Evolutionary conservation across 2,329 filamentous ascomycete species (phyloP), one percentile per base, ranked within the genome.

Genomic region (Trichoderma koningii): DNA sequence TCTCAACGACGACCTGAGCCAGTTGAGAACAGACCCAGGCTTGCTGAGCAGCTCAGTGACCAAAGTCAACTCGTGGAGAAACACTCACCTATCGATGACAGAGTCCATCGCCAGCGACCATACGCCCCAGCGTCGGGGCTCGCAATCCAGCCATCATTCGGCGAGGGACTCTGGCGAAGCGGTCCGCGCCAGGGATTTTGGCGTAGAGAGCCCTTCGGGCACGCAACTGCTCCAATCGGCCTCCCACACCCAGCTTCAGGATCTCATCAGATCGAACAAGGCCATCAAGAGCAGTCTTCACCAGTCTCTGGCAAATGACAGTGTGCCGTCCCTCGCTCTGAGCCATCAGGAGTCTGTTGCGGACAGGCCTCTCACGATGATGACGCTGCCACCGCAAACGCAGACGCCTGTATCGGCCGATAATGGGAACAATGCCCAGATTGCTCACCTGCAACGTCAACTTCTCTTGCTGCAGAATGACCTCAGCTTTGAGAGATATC

Each of bases 381-480:
- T 74, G 23, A 70, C 75, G 9, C 71, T 75, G 28, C 72, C 71
- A 23, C 73, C 60, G 38, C 70, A 57, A 65, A 68, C 70, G 30
- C 74, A 68, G 60, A 70, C 73, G 2, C 73, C 73, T 2, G 68
- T 71, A 3, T 72, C 76, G 3, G 70, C 73, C 10, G 72, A 73
- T 55, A 75, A 80, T 60, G 61, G 71, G 55, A 71, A 76, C 66
- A 73, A 41, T 17, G 51, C 77, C 17, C 78, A 82, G 65, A 71
- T 83, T 30, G 78, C 83, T 1, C 85, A 87, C 68, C 78, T 95
- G 3, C 87, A 92, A 69, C 85, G 89, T 48, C 89, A 93, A 70
- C 85, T 92, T n/a, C 84, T 92, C 61, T 78, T 93, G 2, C 76
- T 95, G 12, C 87, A 89, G 51, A 95, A 93, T 67, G 91, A 95